Percentiles rank a stretch among this genome's conserved stretches.
Conservation (phyloP, 2,329 filamentous ascomycete species). For the Colletotrichum chlorophyti region DNA sequence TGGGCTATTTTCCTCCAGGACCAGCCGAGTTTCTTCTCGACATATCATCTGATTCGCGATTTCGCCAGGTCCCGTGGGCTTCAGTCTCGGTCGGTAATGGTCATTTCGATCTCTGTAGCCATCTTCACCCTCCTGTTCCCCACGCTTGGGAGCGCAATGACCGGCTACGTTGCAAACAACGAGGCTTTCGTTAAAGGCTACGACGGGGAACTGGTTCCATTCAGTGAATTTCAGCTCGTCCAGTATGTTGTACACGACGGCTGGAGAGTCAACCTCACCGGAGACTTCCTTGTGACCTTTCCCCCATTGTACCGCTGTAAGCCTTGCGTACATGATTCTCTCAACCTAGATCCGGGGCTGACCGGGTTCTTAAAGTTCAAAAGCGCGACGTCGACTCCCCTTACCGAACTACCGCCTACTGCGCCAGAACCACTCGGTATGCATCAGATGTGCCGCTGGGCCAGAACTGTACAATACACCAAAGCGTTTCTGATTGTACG, state of each 20-base stretch:
- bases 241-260: constrained; percentile 35
- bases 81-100: constrained; percentile 31
- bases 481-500: constrained; percentile 3
- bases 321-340: background rate
- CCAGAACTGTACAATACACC: constrained; percentile 4
- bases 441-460: no score
- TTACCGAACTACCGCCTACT: no score
- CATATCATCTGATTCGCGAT: constrained; percentile 26
- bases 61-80: constrained; percentile 30
- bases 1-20: constrained; percentile 33
- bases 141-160: constrained; percentile 37
- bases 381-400: no score
- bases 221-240: constrained; percentile 25
- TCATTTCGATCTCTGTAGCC: constrained; percentile 34
- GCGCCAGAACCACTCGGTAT: no score
- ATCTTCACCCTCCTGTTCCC: constrained; percentile 36
- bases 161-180: constrained; percentile 35
- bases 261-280: constrained; percentile 28
- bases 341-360: background rate
- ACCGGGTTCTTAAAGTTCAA: no score
- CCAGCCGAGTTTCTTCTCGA: constrained; percentile 31
- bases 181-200: constrained; percentile 32
- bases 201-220: constrained; percentile 28
- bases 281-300: constrained; percentile 24
- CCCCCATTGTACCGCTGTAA: background rate